Evolutionary conservation across 176 grass and related monocot genomes (phyloP).

Genomic region (Eleusine coracana): DNA sequence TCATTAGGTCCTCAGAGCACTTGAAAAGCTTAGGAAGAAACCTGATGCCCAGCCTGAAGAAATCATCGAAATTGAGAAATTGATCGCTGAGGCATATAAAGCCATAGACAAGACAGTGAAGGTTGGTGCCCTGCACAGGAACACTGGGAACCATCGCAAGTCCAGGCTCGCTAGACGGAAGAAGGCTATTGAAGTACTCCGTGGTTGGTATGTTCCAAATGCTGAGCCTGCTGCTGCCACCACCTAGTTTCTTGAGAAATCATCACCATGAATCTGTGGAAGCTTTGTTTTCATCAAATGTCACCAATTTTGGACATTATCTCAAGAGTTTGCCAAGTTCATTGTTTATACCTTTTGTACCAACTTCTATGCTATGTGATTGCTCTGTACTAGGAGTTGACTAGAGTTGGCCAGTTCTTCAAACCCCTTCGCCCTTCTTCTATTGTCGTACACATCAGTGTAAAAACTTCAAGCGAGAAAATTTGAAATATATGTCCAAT

Average conservation of each 20-base stretch:
- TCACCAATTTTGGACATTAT: constrained; percentile 43
- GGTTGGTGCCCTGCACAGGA: constrained; percentile 84
- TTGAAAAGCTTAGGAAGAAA: constrained; percentile 86
- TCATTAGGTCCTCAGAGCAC: constrained; percentile 68
- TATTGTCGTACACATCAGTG: not conserved
- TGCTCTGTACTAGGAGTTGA: constrained; percentile 17
- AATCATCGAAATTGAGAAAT: constrained; percentile 76
- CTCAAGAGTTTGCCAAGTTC: constrained; percentile 17
- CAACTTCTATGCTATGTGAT: constrained; percentile 23
- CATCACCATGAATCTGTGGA: constrained; percentile 13
- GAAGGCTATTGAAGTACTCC: constrained; percentile 78
- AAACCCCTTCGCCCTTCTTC: not conserved
- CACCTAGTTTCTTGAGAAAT: constrained; percentile 43
- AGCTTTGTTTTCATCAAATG: constrained; percentile 29
- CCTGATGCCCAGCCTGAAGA: constrained; percentile 74
- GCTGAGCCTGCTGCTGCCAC: constrained; percentile 41
- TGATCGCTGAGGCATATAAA: constrained; percentile 78
- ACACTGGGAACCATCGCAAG: constrained; percentile 80
- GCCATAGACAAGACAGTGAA: constrained; percentile 87
- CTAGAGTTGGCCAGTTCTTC: not conserved
- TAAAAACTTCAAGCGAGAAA: constrained; percentile 25
- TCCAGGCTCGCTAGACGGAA: constrained; percentile 81
- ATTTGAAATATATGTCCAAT: constrained; percentile 28
- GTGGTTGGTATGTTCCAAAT: constrained; percentile 83
- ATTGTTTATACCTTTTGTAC: constrained; percentile 36